These are phyloP conservation scores for Cystobasidium onofrii DNA, from an alignment of 768 basidiomycete genomes.

Conservation along the genomic window DNA sequence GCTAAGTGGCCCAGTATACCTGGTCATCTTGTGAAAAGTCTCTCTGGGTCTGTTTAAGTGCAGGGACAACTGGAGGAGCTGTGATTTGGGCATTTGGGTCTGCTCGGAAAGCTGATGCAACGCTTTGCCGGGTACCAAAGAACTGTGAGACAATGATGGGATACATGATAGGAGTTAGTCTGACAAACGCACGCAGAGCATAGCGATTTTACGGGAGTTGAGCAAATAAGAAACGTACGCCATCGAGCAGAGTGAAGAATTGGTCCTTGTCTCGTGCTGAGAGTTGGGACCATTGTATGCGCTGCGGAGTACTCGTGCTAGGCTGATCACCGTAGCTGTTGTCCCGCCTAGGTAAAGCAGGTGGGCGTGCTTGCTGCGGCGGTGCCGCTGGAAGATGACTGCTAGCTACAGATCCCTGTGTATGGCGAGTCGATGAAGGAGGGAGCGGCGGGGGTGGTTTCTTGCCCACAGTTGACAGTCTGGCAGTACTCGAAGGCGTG, in stretches of 20 bases:
- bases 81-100: background rate
- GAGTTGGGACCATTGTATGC: slow-evolving; percentile 27
- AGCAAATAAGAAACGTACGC: background rate
- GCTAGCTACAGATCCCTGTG: background rate
- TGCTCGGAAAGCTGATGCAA: background rate
- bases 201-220: background rate
- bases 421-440: background rate
- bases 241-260: slow-evolving; percentile 28
- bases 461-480: background rate
- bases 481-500: background rate
- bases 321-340: background rate
- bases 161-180: background rate
- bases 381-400: background rate
- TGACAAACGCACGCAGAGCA: no score
- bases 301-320: background rate
- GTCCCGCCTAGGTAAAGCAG: background rate
- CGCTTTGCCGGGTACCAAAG: background rate
- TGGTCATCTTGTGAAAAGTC: background rate
- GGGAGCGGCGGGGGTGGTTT: background rate
- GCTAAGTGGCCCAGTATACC: background rate
- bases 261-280: slow-evolving; percentile 10
- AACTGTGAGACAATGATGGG: background rate
- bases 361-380: background rate
- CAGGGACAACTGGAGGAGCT: background rate
- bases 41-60: background rate